These are phyloP conservation scores for Pichia cephalocereana DNA, from an alignment of 805 yeast genomes.

Conservation along the genomic window DNA sequence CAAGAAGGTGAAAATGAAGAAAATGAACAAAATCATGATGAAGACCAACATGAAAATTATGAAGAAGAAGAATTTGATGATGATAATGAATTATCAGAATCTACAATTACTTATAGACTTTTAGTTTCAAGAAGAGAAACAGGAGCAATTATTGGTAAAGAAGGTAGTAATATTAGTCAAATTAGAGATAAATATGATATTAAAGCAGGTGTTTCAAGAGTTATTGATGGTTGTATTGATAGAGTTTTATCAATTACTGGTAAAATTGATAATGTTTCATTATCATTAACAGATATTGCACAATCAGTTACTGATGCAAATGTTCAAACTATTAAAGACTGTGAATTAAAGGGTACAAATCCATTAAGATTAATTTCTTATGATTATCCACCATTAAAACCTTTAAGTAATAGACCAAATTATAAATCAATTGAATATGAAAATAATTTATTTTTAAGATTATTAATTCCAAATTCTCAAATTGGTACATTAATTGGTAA, in stretches of 20 bases:
- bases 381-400: constrained; percentile 51
- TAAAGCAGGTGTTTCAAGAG: constrained; percentile 80
- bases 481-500: constrained; percentile 86
- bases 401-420: constrained; percentile 43
- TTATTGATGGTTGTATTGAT: constrained; percentile 72
- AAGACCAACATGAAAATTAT: neutral
- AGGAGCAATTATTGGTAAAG: constrained; percentile 82
- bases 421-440: constrained; percentile 43
- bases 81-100: constrained; percentile 18
- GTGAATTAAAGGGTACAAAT: constrained; percentile 19
- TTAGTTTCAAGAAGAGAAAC: constrained; percentile 80
- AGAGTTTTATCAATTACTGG: constrained; percentile 77
- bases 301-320: constrained; percentile 46
- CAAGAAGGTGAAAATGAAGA: neutral
- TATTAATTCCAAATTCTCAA: constrained; percentile 74
- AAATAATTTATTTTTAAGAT: constrained; percentile 50
- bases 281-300: constrained; percentile 63
- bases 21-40: neutral
- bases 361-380: constrained; percentile 29
- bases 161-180: constrained; percentile 67
- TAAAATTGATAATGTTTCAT: constrained; percentile 55
- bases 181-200: constrained; percentile 69
- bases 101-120: constrained; percentile 37
- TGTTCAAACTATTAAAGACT: constrained; percentile 17
- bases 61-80: constrained; percentile 4